These are phyloP conservation scores for Neonectria magnoliae DNA, from an alignment of 2,329 filamentous ascomycete genomes.

Conservation along the genomic window DNA sequence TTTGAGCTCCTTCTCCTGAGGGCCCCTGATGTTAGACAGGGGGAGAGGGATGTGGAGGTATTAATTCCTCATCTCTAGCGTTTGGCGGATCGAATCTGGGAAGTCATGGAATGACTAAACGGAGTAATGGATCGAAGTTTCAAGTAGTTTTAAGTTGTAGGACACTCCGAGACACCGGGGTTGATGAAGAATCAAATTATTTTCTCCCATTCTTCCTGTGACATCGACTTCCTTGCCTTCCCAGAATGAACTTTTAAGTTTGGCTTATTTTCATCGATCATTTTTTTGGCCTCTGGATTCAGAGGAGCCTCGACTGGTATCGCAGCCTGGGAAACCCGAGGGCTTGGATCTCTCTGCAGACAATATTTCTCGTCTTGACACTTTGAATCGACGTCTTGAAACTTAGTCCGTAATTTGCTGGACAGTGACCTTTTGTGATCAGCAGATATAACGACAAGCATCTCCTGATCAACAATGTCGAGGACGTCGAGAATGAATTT, in stretches of 20 bases:
- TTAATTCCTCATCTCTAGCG: too few species aligned
- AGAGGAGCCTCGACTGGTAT: not conserved
- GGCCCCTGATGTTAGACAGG: too few species aligned
- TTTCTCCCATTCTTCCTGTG: not conserved
- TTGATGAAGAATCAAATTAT: not conserved
- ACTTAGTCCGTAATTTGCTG: not conserved
- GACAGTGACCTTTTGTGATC: not conserved
- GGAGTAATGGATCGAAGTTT: too few species aligned
- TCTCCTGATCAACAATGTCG: not conserved
- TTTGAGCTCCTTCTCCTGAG: too few species aligned
- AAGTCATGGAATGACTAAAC: too few species aligned
- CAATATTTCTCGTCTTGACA: not conserved
- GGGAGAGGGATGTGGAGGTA: too few species aligned
- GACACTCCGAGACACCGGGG: not conserved
- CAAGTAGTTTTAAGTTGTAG: too few species aligned
- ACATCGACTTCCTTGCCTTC: not conserved
- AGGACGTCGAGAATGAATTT: constrained; percentile 6
- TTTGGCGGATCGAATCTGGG: too few species aligned
- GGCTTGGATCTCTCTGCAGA: not conserved
- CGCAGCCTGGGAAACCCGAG: not conserved
- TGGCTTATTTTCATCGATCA: not conserved
- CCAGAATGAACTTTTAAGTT: not conserved
- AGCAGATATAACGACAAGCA: constrained; percentile 9
- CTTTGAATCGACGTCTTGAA: not conserved
- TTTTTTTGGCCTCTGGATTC: not conserved